phyloP scores from a whole-genome alignment of 1,284 basidiomycete genomes.

The Psilocybe mexicana region DNA sequence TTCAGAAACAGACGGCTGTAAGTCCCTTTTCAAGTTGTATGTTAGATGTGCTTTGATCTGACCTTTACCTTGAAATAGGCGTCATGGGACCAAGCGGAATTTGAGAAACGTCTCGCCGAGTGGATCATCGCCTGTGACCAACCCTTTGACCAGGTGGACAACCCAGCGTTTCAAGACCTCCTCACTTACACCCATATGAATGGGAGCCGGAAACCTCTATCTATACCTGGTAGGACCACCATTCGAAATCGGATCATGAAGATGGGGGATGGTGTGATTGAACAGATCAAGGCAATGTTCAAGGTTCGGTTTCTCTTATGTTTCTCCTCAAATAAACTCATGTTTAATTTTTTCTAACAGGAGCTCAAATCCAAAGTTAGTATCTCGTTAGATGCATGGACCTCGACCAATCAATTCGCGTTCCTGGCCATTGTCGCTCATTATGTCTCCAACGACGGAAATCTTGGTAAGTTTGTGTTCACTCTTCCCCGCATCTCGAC shows the following conservation, averaged over 20 bases:
- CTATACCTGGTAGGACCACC: slow-evolving; percentile 17
- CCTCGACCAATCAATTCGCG: slow-evolving; percentile 30
- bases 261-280: slow-evolving; percentile 23
- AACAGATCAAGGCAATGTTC: slow-evolving; percentile 25
- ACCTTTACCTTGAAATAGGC: slow-evolving; percentile 13
- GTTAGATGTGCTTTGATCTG: too few species aligned
- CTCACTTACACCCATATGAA: slow-evolving; percentile 23
- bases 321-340: too few species aligned
- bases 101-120: slow-evolving; percentile 27
- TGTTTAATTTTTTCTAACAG: not conserved
- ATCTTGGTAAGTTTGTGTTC: slow-evolving; percentile 16
- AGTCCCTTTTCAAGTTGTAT: too few species aligned
- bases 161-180: slow-evolving; percentile 25
- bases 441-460: slow-evolving; percentile 28
- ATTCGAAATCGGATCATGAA: slow-evolving; percentile 23
- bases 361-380: slow-evolving; percentile 25
- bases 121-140: slow-evolving; percentile 34
- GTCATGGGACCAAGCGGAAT: slow-evolving; percentile 27
- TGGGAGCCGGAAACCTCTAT: not conserved
- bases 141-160: slow-evolving; percentile 34
- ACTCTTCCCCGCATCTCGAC: not conserved
- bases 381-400: slow-evolving; percentile 35
- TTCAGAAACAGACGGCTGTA: too few species aligned
- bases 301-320: slow-evolving; percentile 3
- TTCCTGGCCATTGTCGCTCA: slow-evolving; percentile 36